Evolutionary conservation across 306 rosid species (phyloP), one percentile per base, ranked within the genome.

Genomic region (Cicer chorassanicum): DNA sequence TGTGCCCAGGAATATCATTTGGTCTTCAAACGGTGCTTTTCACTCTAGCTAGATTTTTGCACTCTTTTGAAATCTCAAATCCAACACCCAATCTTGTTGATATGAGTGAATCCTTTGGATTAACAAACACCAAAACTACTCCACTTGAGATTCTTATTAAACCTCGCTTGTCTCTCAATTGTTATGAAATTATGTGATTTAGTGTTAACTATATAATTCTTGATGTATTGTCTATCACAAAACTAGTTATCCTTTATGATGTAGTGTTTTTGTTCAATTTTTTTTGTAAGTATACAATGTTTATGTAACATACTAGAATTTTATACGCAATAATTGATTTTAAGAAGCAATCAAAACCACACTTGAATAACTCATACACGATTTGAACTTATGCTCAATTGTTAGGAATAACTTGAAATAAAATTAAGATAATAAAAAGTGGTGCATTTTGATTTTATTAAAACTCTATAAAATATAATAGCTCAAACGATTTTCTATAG

Each of bases 91-190:
- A 65, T 13, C 74, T 29, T 16, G 2, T 76, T 56, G 80, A 76
- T 45, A 76, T 76, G 80, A 55, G 5, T 29, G 80, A 53, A 66
- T 10, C 0, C 0, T 15, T 65, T 79, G 83, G 54, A 65, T 0
- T 72, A 8, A 45, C 54, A 16, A 79, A 72, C 44, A 38, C 8
- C 0, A 79, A 72, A 65, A 21, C 69, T 6, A 72, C 78, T 54
- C 78, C 74, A 0, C 68, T 76, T 42, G 49, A 76, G n/a, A 1
- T 76, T 76, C 49, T 76, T 0, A 3, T 76, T 36, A 79, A 72
- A 65, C 83, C 83, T 5, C 9, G 46, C 6, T 12, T 79, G 49
- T 9, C 69, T 34, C 15, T 55, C 0, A 43, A 0, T 2, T 63
- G 6, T 53, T 78, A 63, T 78, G 48, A 46, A 41, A 16, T 41